Conservation (phyloP, 2,329 filamentous ascomycete genomes). For the Madurella mycetomatis region DNA sequence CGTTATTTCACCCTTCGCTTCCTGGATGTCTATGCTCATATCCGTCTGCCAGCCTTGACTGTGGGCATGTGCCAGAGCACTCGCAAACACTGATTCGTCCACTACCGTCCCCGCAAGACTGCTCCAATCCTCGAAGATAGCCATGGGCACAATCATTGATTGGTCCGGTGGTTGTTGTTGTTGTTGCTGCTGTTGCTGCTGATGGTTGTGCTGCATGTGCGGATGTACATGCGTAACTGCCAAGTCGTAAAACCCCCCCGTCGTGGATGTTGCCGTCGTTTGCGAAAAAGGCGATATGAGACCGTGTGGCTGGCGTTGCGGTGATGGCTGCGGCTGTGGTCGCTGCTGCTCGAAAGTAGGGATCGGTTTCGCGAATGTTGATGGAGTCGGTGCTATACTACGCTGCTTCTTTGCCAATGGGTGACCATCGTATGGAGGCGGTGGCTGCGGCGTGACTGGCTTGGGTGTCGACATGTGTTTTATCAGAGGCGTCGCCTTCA, state of each 20-base stretch:
- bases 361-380: conserved; percentile 7
- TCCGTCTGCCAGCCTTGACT: conserved; percentile 17
- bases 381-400: conserved; percentile 10
- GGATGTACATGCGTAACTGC: conserved; percentile 16
- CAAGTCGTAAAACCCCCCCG: conserved; percentile 18
- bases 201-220: conserved; percentile 15
- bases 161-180: conserved; percentile 4
- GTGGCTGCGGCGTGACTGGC: not conserved
- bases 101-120: conserved; percentile 23
- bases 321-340: not conserved
- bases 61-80: conserved; percentile 5
- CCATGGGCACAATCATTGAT: conserved; percentile 7
- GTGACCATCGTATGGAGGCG: conserved; percentile 11
- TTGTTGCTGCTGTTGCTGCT: conserved; percentile 1
- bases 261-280: conserved; percentile 7
- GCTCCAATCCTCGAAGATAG: conserved; percentile 26
- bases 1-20: too few relatives aligned
- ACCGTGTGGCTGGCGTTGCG: conserved; percentile 4
- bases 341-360: conserved; percentile 10
- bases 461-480: conserved; percentile 23
- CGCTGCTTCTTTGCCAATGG: conserved; percentile 18
- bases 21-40: not conserved
- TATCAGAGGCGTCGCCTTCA: conserved; percentile 8
- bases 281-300: conserved; percentile 15
- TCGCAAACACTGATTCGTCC: conserved; percentile 24